phyloP scores from a whole-genome alignment of 2,329 filamentous ascomycete genomes.

The Diaporthe ilicicola region DNA sequence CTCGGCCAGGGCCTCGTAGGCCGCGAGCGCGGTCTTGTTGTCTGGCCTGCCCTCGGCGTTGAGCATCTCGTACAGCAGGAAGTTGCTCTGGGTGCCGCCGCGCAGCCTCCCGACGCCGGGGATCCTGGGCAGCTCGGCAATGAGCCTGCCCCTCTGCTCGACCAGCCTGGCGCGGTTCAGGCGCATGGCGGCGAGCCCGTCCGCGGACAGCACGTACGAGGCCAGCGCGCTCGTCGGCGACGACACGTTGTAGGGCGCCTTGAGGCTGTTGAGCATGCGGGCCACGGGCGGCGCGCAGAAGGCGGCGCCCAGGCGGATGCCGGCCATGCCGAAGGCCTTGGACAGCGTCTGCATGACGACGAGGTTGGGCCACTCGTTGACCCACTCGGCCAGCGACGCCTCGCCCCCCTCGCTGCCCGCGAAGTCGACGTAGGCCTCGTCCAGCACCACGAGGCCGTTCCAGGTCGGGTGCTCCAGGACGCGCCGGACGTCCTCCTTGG shows the following conservation, averaged over 20 bases:
- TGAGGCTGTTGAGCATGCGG: conserved; percentile 84
- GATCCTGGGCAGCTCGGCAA: conserved; percentile 77
- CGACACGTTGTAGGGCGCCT: conserved; percentile 95
- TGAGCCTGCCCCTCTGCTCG: conserved; percentile 77
- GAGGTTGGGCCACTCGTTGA: conserved; percentile 90
- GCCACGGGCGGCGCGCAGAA: conserved; percentile 83
- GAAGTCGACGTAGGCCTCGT: conserved; percentile 97
- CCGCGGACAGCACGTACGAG: conserved; percentile 71
- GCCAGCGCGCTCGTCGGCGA: conserved; percentile 88
- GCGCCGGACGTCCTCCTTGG: conserved; percentile 75
- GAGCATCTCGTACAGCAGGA: conserved; percentile 88
- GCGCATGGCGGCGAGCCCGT: conserved; percentile 78
- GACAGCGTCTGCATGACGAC: conserved; percentile 99
- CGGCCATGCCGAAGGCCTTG: conserved; percentile 95
- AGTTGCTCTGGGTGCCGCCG: conserved; percentile 86
- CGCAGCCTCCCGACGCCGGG: conserved; percentile 81
- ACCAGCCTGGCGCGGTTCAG: conserved; percentile 75
- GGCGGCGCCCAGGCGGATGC: conserved; percentile 87
- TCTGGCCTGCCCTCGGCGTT: conserved; percentile 77
- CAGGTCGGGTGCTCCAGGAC: conserved; percentile 88
- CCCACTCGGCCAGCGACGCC: conserved; percentile 89
- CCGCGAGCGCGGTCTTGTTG: conserved; percentile 78
- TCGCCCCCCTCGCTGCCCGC: conserved; percentile 63
- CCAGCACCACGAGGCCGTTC: conserved; percentile 93
- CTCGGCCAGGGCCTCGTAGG: conserved; percentile 88